Base-by-base conservation (phyloP, 441 rosid species). In the Geranium incanum region DNA sequence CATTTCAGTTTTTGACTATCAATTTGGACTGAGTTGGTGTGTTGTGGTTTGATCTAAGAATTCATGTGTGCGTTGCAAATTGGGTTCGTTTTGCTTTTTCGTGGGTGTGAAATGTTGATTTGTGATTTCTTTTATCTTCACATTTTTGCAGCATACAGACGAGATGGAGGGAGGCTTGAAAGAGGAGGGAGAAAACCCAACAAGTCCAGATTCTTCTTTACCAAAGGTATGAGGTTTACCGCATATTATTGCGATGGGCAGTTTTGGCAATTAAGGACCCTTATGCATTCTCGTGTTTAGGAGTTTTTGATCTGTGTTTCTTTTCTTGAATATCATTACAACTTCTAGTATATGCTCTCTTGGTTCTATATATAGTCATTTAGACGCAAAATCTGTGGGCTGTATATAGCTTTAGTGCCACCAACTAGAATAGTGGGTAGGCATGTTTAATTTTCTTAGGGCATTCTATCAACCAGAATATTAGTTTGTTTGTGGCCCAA, bases 131-230 rank as follows among this genome's bases (percentile, higher is more conserved):
- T 9, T 62, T 52, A 13, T 18, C 11, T 57, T 11, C 7, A 57
- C 11, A 16, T 57, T 57, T 28, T 57, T 18, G 63, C 28, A 62
- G 11, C 66, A 21, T 62, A 36, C 36, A 62, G 66, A 23, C 66
- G 11, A 62, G 36, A 62, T 62, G 66, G 66, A 62, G 19, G 28
- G 37, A 9, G 66, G 11, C 12, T 9, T 62, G 37, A 62, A 62
- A 62, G 66, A 21, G 9, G 66, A 23, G 0, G 37, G 66, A 21
- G 66, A 62, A 62, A 21, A 5, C 37, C 37, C 6, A 0, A 9
- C 59, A 52, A 52, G 37, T 8, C 66, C 66, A 3, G 37, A 62
- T 62, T 62, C 66, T 62, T 62, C 66, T 62, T 62, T 62, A 23
- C 66, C 66, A 13, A 62, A 23, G 66, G 66, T 62, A 62, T 8